Base-by-base conservation (phyloP, 2,329 filamentous ascomycete species). In the Dactylellina haptotyla region DNA sequence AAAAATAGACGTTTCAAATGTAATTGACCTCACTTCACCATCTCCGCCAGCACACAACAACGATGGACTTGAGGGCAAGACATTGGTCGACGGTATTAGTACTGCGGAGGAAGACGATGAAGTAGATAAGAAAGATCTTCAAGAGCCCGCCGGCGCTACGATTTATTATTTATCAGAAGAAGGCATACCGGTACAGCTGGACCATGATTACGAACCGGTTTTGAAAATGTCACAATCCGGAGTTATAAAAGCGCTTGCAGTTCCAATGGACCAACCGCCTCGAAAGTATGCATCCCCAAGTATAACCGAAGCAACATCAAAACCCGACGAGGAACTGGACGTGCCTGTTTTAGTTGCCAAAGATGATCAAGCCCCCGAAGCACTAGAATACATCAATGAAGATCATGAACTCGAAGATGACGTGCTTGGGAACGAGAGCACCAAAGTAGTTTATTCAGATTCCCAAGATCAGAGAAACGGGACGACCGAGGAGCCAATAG, bases 171-270 rank as follows among this genome's bases (percentile, higher is more conserved):
- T 28, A 14, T 28, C 63, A 45, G 26, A 67, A 16, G 9, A 46
- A 14, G 30, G 23, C 20, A 45, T 18, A 23, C 3, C 41, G 9
- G 14, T 18, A 16, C 23, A 4, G 12, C 9, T 30, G 2, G 10
- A 10, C 6, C 48, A 53, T 4, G 16, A 6, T 18, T n/a, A 34
- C 4, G 16, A 43, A 9, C 39, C 43, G 20, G 18, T 58, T 14
- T 30, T 50, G 3, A 67, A 25, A 16, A 58, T 67, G 43, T 59
- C 63, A 16, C 63, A 67, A 18, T 67, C 63, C 1, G 45, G n/a
- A 18, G 12, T 53, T n/a, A 59, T 67, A 14, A 67, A 58, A 57
- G 63, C 63, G 5, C 26, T 59, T 28, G 63, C 63, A 1, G 43
- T 67, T 9, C 63, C 63, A 10, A 5, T 26, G 6, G 53, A 67